These are phyloP conservation scores for Metroxylon sagu DNA, from an alignment of 176 grass and related monocot species.

Conservation along the genomic window DNA sequence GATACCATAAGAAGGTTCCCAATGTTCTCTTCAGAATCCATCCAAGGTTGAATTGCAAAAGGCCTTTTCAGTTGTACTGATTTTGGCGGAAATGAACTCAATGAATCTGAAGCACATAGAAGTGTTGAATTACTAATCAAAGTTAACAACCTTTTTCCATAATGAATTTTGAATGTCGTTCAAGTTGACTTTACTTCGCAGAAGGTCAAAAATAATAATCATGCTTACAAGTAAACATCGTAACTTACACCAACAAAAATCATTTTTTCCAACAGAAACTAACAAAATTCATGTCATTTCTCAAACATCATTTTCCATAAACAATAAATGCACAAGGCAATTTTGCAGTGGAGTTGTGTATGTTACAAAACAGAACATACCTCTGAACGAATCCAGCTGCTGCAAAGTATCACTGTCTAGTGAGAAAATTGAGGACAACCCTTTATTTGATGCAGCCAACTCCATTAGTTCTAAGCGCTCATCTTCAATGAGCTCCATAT, in stretches of 20 bases:
- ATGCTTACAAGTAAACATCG: too few species aligned
- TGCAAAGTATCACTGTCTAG: constrained; percentile 84
- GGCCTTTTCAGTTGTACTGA: constrained; percentile 53
- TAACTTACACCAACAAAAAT: too few species aligned
- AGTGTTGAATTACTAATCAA: constrained; percentile 1
- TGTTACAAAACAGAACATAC: constrained; percentile 19
- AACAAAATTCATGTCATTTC: too few species aligned
- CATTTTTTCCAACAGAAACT: too few species aligned
- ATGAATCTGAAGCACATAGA: constrained; percentile 34
- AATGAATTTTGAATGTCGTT: too few species aligned
- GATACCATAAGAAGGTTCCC: constrained; percentile 96
- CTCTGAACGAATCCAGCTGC: constrained; percentile 85
- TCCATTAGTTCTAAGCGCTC: constrained; percentile 95
- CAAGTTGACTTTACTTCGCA: too few species aligned
- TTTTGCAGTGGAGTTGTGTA: too few species aligned
- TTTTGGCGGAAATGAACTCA: constrained; percentile 74
- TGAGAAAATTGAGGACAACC: constrained; percentile 65
- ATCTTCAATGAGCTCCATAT: constrained; percentile 91
- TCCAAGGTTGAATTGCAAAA: constrained; percentile 72
- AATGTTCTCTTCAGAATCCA: constrained; percentile 62
- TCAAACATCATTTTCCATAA: too few species aligned
- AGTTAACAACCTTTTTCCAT: background rate
- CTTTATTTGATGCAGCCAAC: constrained; percentile 71
- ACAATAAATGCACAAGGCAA: too few species aligned
- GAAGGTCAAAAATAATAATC: too few species aligned